Base-by-base conservation (phyloP, 2,329 filamentous ascomycete genomes). In the Fusarium nematophilum region DNA sequence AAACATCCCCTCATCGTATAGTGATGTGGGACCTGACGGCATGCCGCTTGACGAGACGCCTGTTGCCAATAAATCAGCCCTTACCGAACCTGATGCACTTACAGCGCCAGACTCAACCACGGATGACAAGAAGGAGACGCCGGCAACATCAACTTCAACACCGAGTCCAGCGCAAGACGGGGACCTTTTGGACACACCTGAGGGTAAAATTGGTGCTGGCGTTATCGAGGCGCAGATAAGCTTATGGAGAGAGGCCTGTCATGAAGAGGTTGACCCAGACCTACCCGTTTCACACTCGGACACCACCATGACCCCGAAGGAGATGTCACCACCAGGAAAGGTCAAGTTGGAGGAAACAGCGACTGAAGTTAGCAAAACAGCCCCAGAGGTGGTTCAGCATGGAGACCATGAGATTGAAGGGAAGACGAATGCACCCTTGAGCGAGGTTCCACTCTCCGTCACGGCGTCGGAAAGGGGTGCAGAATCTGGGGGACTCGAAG, bases 1-100 rank as follows among this genome's bases (percentile, higher is more conserved):
- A 45, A 70, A 76, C 48, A 75, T 78, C 31, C 70, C 73, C 13
- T 75, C 75, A 7, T 78, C 75, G 1, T 78, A 78, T 54, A 78
- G 75, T 49, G 75, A 78, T 25, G 65, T 70, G 23, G 67, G 62
- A 31, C 58, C 55, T 25, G 67, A 69, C 17, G 67, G 63, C 39
- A 51, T 58, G 17, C 57, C 55, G 6, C 38, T 52, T 17, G 64
- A 69, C 8, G 64, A 69, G 51, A 67, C 57, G 3, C 61, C 64
- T 23, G 38, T 58, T n/a, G 59, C 56, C n/a, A 53, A 70, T 9
- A 67, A 51, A 14, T 17, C 42, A 15, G 42, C 23, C 13, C 48
- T 56, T 14, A 31, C 66, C 21, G 64, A 61, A 26, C 57, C 60
- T 21, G 53, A 54, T 43, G 34, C 42, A 9, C 21, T 44, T 1